Base-by-base conservation (phyloP, 78 protist species). In the Tieghemostelium lacteum region DNA sequence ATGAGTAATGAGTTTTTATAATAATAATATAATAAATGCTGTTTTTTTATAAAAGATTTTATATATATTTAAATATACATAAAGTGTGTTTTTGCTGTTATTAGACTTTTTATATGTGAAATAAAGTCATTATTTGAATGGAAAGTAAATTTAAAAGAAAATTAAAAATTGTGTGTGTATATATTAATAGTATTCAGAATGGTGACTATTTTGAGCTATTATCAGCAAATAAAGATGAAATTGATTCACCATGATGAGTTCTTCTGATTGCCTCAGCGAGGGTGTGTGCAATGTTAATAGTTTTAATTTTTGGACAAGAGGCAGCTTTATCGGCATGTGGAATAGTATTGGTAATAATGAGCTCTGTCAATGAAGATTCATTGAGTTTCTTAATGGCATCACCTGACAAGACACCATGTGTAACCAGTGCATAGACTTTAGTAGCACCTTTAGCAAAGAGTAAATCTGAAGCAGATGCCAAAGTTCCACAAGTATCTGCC, bases 401-500 rank as follows among this genome's bases (percentile, higher is more conserved):
- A 39, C 96, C 96, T 31, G 86, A 50, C 31, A 93, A 63, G 37
- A 93, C 92, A 60, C 94, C 96, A 58, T 93, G 96, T 8, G 87
- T 80, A 14, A 72, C 92, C n/a, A 66, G 24, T 0, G 94, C 96
- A 33, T 73, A 69, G 39, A 95, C 97, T 69, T 52, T 39, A 58
- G 65, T 49, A 4, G 97, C 97, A 26, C 97, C 97, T 40, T 55
- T 61, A 64, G 80, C 69, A 55, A 54, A 29, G 64, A 96, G 85
- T 77, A 76, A 69, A 20, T 91, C 88, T 12, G 96, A 94, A 22
- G 97, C 77, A 10, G 65, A 91, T 52, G 52, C 62, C 55, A 96
- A 85, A n/a, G 98, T 96, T 28, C 96, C 96, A 58, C 95, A 86
- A 8, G 98, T 96, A 72, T 96, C 98, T 17, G 94, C 95, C 93